Conservation (phyloP, 306 rosid genomes). For the Dryas alaskensis region DNA sequence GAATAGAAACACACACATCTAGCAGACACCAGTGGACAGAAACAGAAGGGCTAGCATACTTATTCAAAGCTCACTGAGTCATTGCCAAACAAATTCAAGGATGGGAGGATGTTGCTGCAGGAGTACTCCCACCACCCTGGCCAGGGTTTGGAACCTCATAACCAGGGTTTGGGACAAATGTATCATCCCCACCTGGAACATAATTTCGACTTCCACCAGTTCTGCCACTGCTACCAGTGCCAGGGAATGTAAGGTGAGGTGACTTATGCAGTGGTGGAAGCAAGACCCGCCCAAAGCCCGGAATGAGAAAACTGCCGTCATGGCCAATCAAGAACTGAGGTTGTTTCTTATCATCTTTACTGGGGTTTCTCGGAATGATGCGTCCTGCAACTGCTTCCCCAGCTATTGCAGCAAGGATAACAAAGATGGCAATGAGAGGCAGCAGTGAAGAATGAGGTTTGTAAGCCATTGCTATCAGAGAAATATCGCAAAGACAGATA, state of each 20-base stretch:
- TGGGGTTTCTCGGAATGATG: conserved; percentile 11
- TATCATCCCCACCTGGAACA: conserved; percentile 76
- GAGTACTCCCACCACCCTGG: conserved; percentile 34
- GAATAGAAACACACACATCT: neutral
- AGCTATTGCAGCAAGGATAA: conserved; percentile 36
- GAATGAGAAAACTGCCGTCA: conserved; percentile 48
- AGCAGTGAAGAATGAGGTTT: conserved; percentile 26
- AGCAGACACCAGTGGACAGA: neutral
- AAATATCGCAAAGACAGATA: neutral
- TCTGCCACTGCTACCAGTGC: conserved; percentile 23
- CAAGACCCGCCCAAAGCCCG: conserved; percentile 50
- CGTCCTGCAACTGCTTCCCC: conserved; percentile 44
- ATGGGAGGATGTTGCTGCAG: conserved; percentile 25
- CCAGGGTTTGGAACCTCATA: conserved; percentile 62
- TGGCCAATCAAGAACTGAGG: conserved; percentile 47
- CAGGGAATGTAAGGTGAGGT: conserved; percentile 30
- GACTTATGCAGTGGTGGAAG: conserved; percentile 22
- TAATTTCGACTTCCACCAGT: conserved; percentile 15
- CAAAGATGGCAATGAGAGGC: conserved; percentile 33
- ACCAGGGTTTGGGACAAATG: conserved; percentile 66
- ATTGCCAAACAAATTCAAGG: conserved; percentile 38
- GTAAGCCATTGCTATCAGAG: conserved; percentile 24
- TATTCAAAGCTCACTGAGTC: conserved; percentile 5
- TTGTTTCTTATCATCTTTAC: conserved; percentile 45
- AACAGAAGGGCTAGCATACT: conserved; percentile 12